Percentiles rank a stretch among this genome's conserved stretches.
Conservation (phyloP, 176 grass and related monocot species). For the Neostapfia colusana region DNA sequence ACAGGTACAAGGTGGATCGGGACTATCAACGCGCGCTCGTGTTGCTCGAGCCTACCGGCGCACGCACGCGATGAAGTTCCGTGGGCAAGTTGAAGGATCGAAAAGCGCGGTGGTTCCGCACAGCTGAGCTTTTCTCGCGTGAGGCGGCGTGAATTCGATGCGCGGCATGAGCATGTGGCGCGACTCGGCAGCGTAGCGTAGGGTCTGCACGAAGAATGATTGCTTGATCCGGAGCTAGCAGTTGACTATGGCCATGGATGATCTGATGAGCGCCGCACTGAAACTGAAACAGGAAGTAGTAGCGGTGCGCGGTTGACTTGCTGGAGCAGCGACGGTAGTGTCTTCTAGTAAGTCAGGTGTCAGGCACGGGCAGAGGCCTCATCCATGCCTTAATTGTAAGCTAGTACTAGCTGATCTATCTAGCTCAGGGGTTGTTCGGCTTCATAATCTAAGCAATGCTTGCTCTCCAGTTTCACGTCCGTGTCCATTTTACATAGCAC, state of each 20-base stretch:
- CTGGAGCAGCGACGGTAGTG: background rate
- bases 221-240: slow-evolving; percentile 23
- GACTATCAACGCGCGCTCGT: too few species aligned
- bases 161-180: background rate
- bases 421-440: background rate
- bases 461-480: too few species aligned
- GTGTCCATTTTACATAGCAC: background rate
- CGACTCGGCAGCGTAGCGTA: background rate
- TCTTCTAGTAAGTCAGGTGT: slow-evolving; percentile 24
- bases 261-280: slow-evolving; percentile 18
- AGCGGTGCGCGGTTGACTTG: slow-evolving; percentile 44
- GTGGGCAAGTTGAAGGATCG: background rate
- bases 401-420: background rate
- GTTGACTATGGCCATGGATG: slow-evolving; percentile 26
- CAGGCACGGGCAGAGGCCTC: background rate
- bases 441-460: too few species aligned
- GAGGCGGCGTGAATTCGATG: background rate
- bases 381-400: background rate
- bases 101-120: background rate
- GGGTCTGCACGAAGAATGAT: background rate
- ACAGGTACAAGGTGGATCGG: background rate
- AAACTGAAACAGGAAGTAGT: background rate
- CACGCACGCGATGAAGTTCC: background rate
- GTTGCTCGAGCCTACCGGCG: background rate
- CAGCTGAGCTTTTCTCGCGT: slow-evolving; percentile 3